These are phyloP conservation scores for Chalaropsis thielavioides DNA, from an alignment of 2,329 filamentous ascomycete genomes.

Conservation along the genomic window DNA sequence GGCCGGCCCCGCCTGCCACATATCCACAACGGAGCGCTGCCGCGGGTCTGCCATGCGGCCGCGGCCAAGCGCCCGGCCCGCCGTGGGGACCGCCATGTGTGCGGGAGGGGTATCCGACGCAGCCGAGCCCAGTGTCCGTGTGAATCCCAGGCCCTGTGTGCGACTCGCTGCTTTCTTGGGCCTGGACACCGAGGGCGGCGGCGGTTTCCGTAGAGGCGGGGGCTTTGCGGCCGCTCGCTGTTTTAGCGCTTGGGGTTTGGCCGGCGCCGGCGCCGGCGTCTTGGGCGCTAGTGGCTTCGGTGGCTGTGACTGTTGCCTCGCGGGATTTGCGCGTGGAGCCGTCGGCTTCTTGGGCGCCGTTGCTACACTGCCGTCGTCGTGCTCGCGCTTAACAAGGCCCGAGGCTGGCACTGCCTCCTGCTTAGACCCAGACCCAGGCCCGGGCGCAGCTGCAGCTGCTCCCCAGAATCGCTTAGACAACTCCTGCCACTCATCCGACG, in stretches of 20 bases:
- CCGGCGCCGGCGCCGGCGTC: background rate
- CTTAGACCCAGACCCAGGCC: background rate
- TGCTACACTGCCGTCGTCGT: background rate
- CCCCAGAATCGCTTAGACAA: constrained; percentile 26
- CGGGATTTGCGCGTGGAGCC: background rate
- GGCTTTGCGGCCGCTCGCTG: background rate
- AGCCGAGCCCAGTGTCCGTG: constrained; percentile 9
- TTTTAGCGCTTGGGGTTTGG: background rate
- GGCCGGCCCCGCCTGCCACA: constrained; percentile 4
- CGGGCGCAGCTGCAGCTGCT: background rate
- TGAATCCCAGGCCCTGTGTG: constrained; percentile 4
- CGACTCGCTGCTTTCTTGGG: background rate
- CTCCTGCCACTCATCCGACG: constrained; percentile 47
- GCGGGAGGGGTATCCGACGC: background rate
- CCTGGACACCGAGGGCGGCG: background rate
- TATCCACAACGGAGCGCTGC: constrained; percentile 17
- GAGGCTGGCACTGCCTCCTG: background rate
- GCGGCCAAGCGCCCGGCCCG: background rate
- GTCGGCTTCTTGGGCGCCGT: background rate
- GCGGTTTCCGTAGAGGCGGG: background rate
- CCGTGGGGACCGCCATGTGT: background rate
- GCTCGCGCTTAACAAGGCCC: constrained; percentile 1
- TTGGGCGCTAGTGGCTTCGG: background rate
- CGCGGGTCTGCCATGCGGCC: background rate
- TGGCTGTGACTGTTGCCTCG: background rate